Evolutionary conservation across 2,329 filamentous ascomycete species (phyloP).

Genomic region (Fusarium neocosmosporiellum): DNA sequence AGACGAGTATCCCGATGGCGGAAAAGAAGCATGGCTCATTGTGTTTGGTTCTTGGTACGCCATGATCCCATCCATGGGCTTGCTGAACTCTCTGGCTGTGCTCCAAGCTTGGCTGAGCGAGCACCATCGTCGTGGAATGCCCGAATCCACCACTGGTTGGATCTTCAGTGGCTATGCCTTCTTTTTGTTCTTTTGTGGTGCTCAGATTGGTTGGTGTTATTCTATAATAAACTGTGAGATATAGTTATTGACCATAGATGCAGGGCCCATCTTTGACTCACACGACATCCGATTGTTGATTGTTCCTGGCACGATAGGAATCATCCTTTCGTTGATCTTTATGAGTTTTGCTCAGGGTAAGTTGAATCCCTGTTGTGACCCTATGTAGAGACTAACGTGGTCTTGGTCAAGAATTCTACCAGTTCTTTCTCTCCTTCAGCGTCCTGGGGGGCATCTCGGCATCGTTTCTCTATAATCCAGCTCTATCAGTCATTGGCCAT

Average conservation of each 20-base stretch:
- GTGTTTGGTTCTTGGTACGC: conserved; percentile 76
- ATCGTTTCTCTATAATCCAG: conserved; percentile 76
- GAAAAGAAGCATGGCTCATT: conserved; percentile 74
- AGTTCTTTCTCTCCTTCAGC: conserved; percentile 77
- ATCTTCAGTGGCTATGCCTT: not conserved
- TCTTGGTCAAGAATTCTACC: conserved; percentile 66
- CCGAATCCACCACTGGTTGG: not conserved
- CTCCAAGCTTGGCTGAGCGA: conserved; percentile 73
- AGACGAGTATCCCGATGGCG: conserved; percentile 73
- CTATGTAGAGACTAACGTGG: conserved; percentile 48
- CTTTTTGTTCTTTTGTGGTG: not conserved
- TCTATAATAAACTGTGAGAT: fast-evolving
- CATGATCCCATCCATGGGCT: conserved; percentile 72
- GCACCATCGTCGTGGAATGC: conserved; percentile 48
- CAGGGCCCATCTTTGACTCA: not conserved
- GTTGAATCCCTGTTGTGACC: not conserved
- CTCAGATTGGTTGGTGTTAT: not conserved
- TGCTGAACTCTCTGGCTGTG: conserved; percentile 74
- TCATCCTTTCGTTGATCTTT: not conserved
- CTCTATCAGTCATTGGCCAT: conserved; percentile 75
- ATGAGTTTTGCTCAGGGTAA: not conserved
- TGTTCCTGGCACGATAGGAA: not conserved
- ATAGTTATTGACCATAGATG: not conserved
- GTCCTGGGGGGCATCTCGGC: conserved; percentile 73
- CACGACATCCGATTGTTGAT: not conserved